These are phyloP conservation scores for Gynostemma pentaphyllum DNA, from an alignment of 306 rosid species.

Conservation along the genomic window DNA sequence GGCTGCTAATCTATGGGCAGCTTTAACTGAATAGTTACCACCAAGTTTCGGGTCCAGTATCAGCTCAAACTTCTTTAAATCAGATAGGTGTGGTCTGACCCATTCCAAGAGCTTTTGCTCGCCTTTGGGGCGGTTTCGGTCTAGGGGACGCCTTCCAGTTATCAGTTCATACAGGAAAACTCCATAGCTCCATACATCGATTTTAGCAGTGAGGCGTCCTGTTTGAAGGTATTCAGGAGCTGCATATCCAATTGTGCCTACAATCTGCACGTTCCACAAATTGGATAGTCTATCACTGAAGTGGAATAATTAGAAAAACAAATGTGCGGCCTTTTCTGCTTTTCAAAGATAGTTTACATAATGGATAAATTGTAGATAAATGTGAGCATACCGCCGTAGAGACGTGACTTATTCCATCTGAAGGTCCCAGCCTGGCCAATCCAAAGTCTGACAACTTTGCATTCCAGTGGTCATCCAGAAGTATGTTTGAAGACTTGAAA, in stretches of 20 bases:
- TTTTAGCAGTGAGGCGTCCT: constrained; percentile 43
- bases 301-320: neutral
- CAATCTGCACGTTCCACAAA: constrained; percentile 22
- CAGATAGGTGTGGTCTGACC: constrained; percentile 39
- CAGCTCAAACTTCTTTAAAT: constrained; percentile 26
- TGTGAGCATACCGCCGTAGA: constrained; percentile 34
- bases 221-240: constrained; percentile 62
- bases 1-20: constrained; percentile 38
- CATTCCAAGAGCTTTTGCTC: constrained; percentile 50
- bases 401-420: constrained; percentile 43
- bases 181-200: constrained; percentile 53
- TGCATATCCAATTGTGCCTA: constrained; percentile 54
- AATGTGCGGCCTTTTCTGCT: neutral
- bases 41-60: constrained; percentile 46
- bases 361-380: neutral
- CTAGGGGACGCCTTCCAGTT: constrained; percentile 53
- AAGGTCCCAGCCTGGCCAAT: constrained; percentile 46
- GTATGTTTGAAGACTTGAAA: constrained; percentile 52
- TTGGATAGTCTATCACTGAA: neutral
- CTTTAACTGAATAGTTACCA: constrained; percentile 34
- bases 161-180: constrained; percentile 48
- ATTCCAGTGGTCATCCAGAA: constrained; percentile 42
- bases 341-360: neutral
- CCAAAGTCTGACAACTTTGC: constrained; percentile 53
- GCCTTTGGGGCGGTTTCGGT: constrained; percentile 38